Conservation (phyloP, 179 eudicot species). For the Sideroxylon spinosum region DNA sequence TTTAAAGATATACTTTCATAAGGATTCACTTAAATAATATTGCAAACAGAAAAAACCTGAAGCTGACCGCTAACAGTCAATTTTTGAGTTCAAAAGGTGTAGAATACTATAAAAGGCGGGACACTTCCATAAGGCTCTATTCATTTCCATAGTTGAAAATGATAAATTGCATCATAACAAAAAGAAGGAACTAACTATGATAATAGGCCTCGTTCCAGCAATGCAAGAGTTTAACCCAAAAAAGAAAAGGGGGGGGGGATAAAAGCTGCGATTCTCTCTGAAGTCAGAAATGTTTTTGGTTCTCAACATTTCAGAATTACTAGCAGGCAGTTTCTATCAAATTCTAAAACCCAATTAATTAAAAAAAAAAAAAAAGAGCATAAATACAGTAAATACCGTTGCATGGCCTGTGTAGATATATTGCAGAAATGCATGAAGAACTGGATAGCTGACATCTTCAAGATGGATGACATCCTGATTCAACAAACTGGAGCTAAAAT, state of each 20-base stretch:
- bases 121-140: not conserved
- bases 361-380: not conserved
- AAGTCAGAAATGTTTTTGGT: not conserved
- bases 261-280: not conserved
- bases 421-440: slow-evolving; percentile 65
- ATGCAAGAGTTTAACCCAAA: not conserved
- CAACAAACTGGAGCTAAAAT: slow-evolving; percentile 36
- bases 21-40: too few species aligned
- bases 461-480: slow-evolving; percentile 54
- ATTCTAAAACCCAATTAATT: not conserved
- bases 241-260: too few species aligned
- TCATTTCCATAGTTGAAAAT: not conserved
- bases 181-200: not conserved
- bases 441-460: slow-evolving; percentile 49
- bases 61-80: not conserved
- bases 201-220: not conserved
- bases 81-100: not conserved
- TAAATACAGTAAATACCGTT: slow-evolving; percentile 36
- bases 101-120: not conserved
- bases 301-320: not conserved
- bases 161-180: not conserved
- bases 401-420: slow-evolving; percentile 80
- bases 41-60: too few species aligned
- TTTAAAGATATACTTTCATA: not conserved
- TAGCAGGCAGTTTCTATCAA: not conserved